Evolutionary conservation across 495 filamentous ascomycete species (phyloP).

Genomic region (Bombardia bombarda): DNA sequence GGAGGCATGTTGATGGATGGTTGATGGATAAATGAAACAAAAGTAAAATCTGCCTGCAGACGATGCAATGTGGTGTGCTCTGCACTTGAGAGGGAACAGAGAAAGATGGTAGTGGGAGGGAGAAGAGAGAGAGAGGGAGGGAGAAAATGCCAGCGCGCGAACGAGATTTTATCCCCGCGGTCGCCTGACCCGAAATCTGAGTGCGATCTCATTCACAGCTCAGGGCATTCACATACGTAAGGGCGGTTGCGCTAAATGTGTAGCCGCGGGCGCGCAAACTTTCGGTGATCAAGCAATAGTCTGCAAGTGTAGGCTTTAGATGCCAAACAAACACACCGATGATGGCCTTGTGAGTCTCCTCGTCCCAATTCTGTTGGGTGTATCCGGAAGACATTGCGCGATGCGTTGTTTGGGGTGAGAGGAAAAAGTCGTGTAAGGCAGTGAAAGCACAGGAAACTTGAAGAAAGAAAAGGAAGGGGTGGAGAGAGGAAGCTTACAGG

Average conservation of each 20-base stretch:
- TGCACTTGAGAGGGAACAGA: no score
- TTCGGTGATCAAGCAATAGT: conserved; percentile 5
- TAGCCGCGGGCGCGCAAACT: conserved; percentile 5
- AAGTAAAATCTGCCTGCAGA: not conserved
- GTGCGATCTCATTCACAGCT: not conserved
- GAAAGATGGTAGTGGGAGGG: not conserved
- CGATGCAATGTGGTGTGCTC: no score
- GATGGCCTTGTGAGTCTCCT: conserved; percentile 18
- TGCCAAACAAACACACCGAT: conserved; percentile 9
- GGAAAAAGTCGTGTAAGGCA: not conserved
- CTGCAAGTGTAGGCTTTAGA: not conserved
- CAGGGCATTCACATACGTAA: conserved; percentile 10
- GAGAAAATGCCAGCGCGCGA: not conserved
- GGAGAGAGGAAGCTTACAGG: conserved; percentile 16
- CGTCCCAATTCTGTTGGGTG: conserved; percentile 10
- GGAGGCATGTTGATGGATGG: not conserved
- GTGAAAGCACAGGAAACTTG: not conserved
- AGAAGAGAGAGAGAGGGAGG: not conserved
- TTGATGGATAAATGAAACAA: not conserved
- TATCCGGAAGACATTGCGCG: not conserved
- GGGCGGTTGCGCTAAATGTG: conserved; percentile 6
- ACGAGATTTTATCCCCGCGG: no score
- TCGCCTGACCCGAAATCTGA: no score
- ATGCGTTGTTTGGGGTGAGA: not conserved
- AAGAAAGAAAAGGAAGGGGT: not conserved